These are phyloP conservation scores for Trichoderma hamatum DNA, from an alignment of 2,329 filamentous ascomycete species.

Conservation along the genomic window DNA sequence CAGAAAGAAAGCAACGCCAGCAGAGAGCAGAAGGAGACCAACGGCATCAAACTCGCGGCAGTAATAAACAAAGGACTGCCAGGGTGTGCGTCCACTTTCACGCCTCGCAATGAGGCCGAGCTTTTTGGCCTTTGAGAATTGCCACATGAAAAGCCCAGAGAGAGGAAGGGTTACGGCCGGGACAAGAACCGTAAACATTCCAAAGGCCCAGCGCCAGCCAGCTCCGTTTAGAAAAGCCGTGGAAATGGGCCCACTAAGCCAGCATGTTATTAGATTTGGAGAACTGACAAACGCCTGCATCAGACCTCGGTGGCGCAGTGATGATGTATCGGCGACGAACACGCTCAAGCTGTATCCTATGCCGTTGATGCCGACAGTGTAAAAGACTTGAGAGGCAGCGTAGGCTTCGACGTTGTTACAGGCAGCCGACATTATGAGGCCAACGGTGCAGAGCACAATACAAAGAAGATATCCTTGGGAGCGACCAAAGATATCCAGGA, in stretches of 20 bases:
- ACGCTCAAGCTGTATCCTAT: constrained; percentile 18
- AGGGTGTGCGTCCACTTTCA: neutral
- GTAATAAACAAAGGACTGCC: neutral
- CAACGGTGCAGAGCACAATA: constrained; percentile 49
- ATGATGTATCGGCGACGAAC: constrained; percentile 27
- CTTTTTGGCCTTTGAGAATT: constrained; percentile 56
- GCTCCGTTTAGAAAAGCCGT: constrained; percentile 52
- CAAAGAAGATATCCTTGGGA: constrained; percentile 59
- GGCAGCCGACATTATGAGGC: constrained; percentile 63
- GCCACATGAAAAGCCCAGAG: constrained; percentile 55
- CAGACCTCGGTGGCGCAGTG: constrained; percentile 19
- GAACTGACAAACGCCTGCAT: constrained; percentile 14
- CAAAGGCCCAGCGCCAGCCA: constrained; percentile 67
- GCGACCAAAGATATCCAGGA: constrained; percentile 65
- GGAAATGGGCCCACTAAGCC: constrained; percentile 59
- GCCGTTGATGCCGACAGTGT: neutral
- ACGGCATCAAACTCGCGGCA: constrained; percentile 53
- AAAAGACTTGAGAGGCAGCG: constrained; percentile 65
- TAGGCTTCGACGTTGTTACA: constrained; percentile 48
- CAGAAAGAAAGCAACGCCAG: constrained; percentile 57
- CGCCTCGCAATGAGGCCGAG: constrained; percentile 44
- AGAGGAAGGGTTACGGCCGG: constrained; percentile 61
- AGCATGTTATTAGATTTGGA: constrained; percentile 55
- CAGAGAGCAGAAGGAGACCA: constrained; percentile 54
- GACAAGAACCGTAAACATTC: constrained; percentile 63